Evolutionary conservation across 2,329 filamentous ascomycete species (phyloP), one percentile per base, ranked within the genome.

Genomic region (Ophiostoma ips): DNA sequence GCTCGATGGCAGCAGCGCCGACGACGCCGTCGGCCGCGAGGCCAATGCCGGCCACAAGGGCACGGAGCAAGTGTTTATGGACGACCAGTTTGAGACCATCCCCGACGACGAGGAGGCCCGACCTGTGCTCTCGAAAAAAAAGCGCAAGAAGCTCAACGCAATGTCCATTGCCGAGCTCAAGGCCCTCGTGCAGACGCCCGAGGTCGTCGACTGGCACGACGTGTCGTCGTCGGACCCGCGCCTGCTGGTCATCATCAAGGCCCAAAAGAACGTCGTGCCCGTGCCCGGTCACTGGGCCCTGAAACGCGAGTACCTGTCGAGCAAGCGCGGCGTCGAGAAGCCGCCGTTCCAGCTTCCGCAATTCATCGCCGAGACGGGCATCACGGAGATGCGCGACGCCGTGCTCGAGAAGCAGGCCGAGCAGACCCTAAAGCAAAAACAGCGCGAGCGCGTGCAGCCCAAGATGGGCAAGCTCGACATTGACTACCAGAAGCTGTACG

Each of bases 381-480:
- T 98, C 60, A 81, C 88, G 15, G 92, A 96, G 69, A 98, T 98
- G 92, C 83, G 92, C 57, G 92, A 96, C 63, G 90, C 92, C 3
- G 88, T 94, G 0, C 69, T 96, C 43, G 92, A 96, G 66, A 96
- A 98, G 66, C 88, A 96, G 64, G 88, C 89, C 48, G 83, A 94
- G 60, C 86, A 92, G 58, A 83, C 79, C 1, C 71, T 98, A 58
- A 95, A 95, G 68, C 89, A 95, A 64, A 95, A 94, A 66, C 89
- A 95, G 68, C 79, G 92, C 46, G 92, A 95, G 66, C 77, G 92
- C 43, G 92, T 98, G 12, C 83, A 88, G 55, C 88, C 88, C 28
- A 96, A 96, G 68, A 92, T 95, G 77, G 92, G 92, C 55, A 94
- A 92, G 65, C 74, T 98, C 47, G 92, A 98, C 64, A 96, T 98